These are phyloP conservation scores for Berkeleyomyces rouxiae DNA, from an alignment of 2,329 filamentous ascomycete genomes.

Conservation along the genomic window DNA sequence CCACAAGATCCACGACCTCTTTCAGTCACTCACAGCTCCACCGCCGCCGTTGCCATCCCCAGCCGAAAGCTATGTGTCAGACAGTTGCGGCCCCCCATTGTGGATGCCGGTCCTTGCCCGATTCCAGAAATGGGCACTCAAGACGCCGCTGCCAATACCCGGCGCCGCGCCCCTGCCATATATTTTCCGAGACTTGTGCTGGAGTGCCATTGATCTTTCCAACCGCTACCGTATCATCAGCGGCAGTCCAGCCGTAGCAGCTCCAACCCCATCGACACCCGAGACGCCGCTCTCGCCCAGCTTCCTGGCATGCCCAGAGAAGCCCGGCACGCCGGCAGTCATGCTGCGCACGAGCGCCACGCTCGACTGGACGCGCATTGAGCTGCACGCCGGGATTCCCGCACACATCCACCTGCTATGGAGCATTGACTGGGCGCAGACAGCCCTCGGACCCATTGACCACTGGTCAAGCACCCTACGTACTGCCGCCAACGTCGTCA, in stretches of 20 bases:
- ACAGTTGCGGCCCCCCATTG: neutral
- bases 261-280: neutral
- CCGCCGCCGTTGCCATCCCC: neutral
- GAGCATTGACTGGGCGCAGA: slow-evolving; percentile 55
- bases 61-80: neutral
- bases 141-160: neutral
- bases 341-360: slow-evolving; percentile 29
- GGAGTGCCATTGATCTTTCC: slow-evolving; percentile 55
- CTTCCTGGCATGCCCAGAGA: slow-evolving; percentile 17
- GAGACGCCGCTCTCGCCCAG: neutral
- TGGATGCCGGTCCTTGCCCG: neutral
- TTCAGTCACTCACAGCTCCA: neutral
- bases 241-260: slow-evolving; percentile 25
- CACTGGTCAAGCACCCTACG: slow-evolving; percentile 55
- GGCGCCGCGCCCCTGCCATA: slow-evolving; percentile 31
- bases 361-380: slow-evolving; percentile 70
- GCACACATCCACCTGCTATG: slow-evolving; percentile 58
- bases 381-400: slow-evolving; percentile 44
- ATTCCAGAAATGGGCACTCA: neutral
- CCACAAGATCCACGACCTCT: slow-evolving; percentile 33
- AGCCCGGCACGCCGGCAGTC: slow-evolving; percentile 20
- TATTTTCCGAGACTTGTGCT: slow-evolving; percentile 46
- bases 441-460: slow-evolving; percentile 59
- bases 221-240: slow-evolving; percentile 53
- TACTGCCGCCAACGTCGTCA: slow-evolving; percentile 66